A percentile compares a stretch with the other conserved stretches of the same genome.
phyloP scores from a whole-genome alignment of 1,139 yeast genomes.

The Dujonia santamariae region DNA sequence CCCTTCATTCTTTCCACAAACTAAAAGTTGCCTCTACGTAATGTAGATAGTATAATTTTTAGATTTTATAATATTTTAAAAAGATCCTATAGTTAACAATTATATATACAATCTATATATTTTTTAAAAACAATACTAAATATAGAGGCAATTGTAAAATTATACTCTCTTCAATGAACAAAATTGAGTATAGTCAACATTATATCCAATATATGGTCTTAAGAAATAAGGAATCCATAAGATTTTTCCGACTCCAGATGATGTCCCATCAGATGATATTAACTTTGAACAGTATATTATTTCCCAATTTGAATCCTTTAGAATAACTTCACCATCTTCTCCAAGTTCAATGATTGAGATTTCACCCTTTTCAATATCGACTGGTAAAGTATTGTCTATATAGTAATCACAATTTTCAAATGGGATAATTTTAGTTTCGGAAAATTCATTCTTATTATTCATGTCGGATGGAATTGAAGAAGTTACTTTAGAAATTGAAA shows the following conservation, averaged over 20 bases:
- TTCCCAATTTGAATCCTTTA: constrained; percentile 35
- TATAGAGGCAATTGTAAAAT: neutral
- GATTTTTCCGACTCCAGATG: constrained; percentile 42
- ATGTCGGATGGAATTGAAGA: constrained; percentile 55
- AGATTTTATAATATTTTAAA: no score
- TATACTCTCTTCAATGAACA: constrained; percentile 40
- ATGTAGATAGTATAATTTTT: no score
- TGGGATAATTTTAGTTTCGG: constrained; percentile 45
- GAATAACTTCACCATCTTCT: constrained; percentile 8
- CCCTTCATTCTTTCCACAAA: no score
- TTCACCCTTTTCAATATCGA: constrained; percentile 29
- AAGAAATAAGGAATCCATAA: constrained; percentile 40
- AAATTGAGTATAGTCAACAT: constrained; percentile 42
- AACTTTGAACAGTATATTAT: constrained; percentile 40
- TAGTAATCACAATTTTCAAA: constrained; percentile 53
- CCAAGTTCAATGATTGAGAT: constrained; percentile 14
- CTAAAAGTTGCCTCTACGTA: no score
- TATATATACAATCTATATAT: neutral
- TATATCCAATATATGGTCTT: constrained; percentile 20
- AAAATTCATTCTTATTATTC: constrained; percentile 70
- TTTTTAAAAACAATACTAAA: neutral
- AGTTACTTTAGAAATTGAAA: constrained; percentile 22
- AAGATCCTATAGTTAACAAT: neutral
- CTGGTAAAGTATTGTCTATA: constrained; percentile 49
- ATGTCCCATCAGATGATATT: constrained; percentile 45